Evolutionary conservation across 2,329 filamentous ascomycete species (phyloP), one percentile per base, ranked within the genome.

Genomic region (Arthrocladium fulminans): DNA sequence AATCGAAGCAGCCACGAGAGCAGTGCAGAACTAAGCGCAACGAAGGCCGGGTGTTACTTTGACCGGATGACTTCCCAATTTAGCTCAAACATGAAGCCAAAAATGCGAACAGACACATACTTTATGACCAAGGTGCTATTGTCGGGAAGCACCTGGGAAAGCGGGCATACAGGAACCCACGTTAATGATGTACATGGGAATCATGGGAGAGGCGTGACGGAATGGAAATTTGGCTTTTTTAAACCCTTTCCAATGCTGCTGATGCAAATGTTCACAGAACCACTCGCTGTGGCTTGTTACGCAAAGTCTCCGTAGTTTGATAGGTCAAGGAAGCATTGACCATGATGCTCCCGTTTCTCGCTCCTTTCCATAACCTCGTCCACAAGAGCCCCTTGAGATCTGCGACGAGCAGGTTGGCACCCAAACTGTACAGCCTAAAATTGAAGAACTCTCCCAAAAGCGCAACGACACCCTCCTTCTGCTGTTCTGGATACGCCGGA

Each of bases 291-390:
- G 67, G 66, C 23, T 60, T 60, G 47, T 70, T 69, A 30, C 57
- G 54, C 47, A 70, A 52, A 37, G 55, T 51, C n/a, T 63, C 64
- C 3, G 61, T 63, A 43, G 62, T 61, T 20, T 61, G 57, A 57
- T 67, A 66, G 59, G 73, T 75, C 58, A 78, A 61, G 9, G 77
- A 74, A 12, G 80, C 79, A 65, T 84, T 84, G 2, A 84, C 72
- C 70, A 83, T 70, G 55, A 73, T 65, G 54, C 67, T 77, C 53
- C 67, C 70, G 50, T 65, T 60, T 30, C 65, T 67, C 56, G 75
- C 65, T 1, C 74, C 73, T 52, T 76, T 70, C 78, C 78, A 83
- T 10, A 78, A 66, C 43, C 69, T 70, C 53, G 75, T 73, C 79
- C 79, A 83, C 2, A 81, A 51, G n/a, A 83, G 62, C 2, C 74